Percentiles rank a stretch among this genome's conserved stretches.
Conservation (phyloP, 495 filamentous ascomycete genomes). For the Amphirosellinia nigrospora region DNA sequence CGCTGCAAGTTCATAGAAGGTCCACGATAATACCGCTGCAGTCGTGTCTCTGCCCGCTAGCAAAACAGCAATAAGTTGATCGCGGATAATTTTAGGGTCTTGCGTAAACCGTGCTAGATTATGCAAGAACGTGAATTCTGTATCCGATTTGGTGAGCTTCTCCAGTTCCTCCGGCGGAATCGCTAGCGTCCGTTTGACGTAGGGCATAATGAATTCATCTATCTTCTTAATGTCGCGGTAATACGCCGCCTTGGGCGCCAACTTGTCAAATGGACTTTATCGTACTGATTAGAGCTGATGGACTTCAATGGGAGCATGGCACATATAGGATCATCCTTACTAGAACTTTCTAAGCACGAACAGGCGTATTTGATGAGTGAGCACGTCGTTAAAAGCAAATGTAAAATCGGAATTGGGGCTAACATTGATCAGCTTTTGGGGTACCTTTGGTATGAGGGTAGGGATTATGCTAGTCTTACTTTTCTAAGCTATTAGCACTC, state of each 20-base stretch:
- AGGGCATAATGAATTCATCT: slow-evolving; percentile 58
- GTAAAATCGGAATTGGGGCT: slow-evolving; percentile 58
- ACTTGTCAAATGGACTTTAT: slow-evolving; percentile 46
- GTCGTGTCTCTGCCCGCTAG: slow-evolving; percentile 70
- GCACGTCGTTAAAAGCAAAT: slow-evolving; percentile 57
- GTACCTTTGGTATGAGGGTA: background rate
- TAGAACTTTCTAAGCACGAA: slow-evolving; percentile 13
- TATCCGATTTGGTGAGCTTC: slow-evolving; percentile 50
- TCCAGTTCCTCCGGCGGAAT: slow-evolving; percentile 58
- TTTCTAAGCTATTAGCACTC: slow-evolving; percentile 58
- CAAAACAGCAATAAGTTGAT: slow-evolving; percentile 64
- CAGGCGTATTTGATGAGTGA: slow-evolving; percentile 12
- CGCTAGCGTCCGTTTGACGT: slow-evolving; percentile 57
- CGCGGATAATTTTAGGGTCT: slow-evolving; percentile 58
- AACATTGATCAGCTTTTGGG: slow-evolving; percentile 12
- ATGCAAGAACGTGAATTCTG: slow-evolving; percentile 54
- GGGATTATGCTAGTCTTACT: slow-evolving; percentile 34
- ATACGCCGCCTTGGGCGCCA: slow-evolving; percentile 53
- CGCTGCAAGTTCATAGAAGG: slow-evolving; percentile 58
- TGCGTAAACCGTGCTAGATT: slow-evolving; percentile 52
- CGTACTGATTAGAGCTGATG: background rate
- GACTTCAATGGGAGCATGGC: background rate
- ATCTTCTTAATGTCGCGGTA: slow-evolving; percentile 49
- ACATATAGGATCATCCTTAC: background rate
- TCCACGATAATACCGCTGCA: slow-evolving; percentile 60